Evolutionary conservation across 208 protist species (phyloP), one percentile per base, ranked within the genome.

Genomic region (Leptomonas seymouri): DNA sequence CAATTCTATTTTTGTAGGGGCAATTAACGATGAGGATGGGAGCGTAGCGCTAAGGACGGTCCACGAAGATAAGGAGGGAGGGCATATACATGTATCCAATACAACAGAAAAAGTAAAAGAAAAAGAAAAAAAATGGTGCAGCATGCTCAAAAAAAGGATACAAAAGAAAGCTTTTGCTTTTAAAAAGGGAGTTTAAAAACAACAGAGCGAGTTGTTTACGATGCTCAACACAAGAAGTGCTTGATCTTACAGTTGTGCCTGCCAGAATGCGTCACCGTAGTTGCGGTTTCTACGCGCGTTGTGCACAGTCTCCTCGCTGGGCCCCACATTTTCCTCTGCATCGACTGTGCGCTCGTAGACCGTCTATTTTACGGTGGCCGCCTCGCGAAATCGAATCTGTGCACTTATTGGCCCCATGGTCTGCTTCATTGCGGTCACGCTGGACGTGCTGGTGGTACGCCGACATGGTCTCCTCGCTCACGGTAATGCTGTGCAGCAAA

Each of bases 401-500:
- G 61, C 15, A 15, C 48, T 23, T 5, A 34, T 18, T 16, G 30
- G 44, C 45, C n/a, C 23, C 11, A 14, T 3, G 2, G 6, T 7
- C 36, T 48, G 9, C 36, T 11, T 44, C n/a, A 20, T 45, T 45
- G 36, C 1, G 18, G 28, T n/a, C 36, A 15, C 36, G 34, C 48
- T 23, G 53, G 2, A 44, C 12, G 50, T 46, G 39, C 2, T 67
- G 44, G 7, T 57, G 56, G 50, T 67, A 71, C 1, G 63, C 58
- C 12, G 44, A n/a, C 28, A 65, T 18, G 4, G 25, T 28, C 15
- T 2, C 46, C 27, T 67, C 72, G 25, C 78, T 66, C 15, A 67
- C 44, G n/a, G 51, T 44, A 15, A 89, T 59, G 39, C 67, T 53
- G 11, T 62, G 23, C 31, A 95, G 78, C 15, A 93, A 30, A 0